A percentile compares a stretch with the other conserved stretches of the same genome.
These are phyloP conservation scores for Citrullus amarus DNA, from an alignment of 306 rosid species.

Conservation along the genomic window DNA sequence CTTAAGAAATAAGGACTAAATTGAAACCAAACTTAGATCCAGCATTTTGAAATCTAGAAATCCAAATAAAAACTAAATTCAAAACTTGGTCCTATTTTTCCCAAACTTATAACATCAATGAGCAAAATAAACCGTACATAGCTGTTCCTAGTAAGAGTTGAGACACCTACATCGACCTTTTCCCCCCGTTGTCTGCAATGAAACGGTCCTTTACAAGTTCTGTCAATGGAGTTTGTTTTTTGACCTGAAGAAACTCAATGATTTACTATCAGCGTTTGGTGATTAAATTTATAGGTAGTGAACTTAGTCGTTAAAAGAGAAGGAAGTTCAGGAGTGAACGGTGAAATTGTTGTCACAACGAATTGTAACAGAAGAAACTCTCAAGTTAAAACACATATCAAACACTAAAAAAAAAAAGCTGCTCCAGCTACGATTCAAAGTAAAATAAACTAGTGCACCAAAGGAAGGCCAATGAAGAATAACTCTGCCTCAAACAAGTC, in stretches of 20 bases:
- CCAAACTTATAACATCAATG: too few species aligned
- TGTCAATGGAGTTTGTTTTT: too few species aligned
- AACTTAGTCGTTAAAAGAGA: background rate
- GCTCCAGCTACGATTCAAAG: background rate
- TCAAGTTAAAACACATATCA: background rate
- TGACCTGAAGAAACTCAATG: background rate
- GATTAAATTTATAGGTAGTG: background rate
- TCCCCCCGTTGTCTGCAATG: too few species aligned
- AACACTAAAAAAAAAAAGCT: background rate
- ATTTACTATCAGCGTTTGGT: background rate
- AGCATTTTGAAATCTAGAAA: too few species aligned
- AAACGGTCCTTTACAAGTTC: too few species aligned
- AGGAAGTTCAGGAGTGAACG: background rate
- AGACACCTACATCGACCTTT: too few species aligned
- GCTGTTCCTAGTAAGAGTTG: too few species aligned
- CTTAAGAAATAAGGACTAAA: too few species aligned
- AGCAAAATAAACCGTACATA: too few species aligned
- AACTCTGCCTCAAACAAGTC: conserved; percentile 6
- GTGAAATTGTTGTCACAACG: background rate
- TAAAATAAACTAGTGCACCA: background rate
- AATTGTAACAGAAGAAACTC: background rate
- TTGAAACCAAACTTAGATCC: too few species aligned
- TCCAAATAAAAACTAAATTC: too few species aligned
- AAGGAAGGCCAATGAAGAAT: conserved; percentile 9
- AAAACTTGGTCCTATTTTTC: too few species aligned